Conservation (phyloP, 2,329 filamentous ascomycete species). For the Aspergillus pseudotamarii region DNA sequence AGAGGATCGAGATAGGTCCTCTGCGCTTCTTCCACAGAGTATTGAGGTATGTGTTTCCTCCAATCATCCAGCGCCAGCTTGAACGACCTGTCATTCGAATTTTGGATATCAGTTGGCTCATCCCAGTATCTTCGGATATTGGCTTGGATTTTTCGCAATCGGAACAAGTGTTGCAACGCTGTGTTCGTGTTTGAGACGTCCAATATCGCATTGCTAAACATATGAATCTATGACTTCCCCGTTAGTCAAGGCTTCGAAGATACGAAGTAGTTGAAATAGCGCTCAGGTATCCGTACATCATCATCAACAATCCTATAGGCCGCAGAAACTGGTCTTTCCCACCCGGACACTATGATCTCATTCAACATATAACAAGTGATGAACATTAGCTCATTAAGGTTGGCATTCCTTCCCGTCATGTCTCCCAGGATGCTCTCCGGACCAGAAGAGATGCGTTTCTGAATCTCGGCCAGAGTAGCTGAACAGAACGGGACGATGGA, state of each 20-base stretch:
- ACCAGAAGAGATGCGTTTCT: constrained; percentile 19
- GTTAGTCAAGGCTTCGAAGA: background rate
- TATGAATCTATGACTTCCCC: constrained; percentile 21
- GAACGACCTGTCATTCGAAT: constrained; percentile 20
- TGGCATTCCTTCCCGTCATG: constrained; percentile 15
- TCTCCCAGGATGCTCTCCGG: background rate
- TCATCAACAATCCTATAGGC: constrained; percentile 29
- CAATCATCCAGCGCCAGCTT: constrained; percentile 29
- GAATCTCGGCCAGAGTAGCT: constrained; percentile 29
- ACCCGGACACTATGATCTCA: constrained; percentile 30
- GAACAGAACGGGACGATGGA: constrained; percentile 32
- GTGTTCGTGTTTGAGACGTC: constrained; percentile 22
- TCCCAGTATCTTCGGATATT: constrained; percentile 28
- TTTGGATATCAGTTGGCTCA: constrained; percentile 11
- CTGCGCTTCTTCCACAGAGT: constrained; percentile 24
- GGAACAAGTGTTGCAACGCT: constrained; percentile 28
- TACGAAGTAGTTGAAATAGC: background rate
- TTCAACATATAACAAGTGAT: constrained; percentile 35
- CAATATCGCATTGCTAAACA: constrained; percentile 26
- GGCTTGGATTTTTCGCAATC: constrained; percentile 31
- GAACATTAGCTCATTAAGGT: constrained; percentile 29
- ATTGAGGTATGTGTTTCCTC: constrained; percentile 32
- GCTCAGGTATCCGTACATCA: constrained; percentile 19
- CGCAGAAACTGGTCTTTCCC: constrained; percentile 31
- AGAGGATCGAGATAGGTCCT: constrained; percentile 28